These are phyloP conservation scores for Begonia fuchsioides DNA, from an alignment of 306 rosid species.

Conservation along the genomic window DNA sequence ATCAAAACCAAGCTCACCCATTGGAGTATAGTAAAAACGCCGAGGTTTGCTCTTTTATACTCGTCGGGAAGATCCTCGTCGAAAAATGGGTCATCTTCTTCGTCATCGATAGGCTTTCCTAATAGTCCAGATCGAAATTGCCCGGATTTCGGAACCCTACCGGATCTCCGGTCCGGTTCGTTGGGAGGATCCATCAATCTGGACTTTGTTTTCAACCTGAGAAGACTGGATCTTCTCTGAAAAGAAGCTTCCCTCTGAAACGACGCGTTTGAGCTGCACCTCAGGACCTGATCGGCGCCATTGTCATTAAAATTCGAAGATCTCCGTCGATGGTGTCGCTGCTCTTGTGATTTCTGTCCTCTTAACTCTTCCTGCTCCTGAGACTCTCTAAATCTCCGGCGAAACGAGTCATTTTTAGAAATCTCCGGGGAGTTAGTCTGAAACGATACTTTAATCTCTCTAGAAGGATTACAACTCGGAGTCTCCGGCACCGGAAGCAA, in stretches of 20 bases:
- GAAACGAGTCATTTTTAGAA: constrained; percentile 13
- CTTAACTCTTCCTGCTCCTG: constrained; percentile 3
- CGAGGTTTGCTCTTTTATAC: constrained; percentile 22
- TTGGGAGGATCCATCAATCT: constrained; percentile 40
- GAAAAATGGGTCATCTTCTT: constrained; percentile 58
- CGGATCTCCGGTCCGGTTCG: constrained; percentile 24
- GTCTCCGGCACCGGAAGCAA: constrained; percentile 44
- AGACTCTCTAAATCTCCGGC: constrained; percentile 36
- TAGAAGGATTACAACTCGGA: constrained; percentile 18
- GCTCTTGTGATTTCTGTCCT: constrained; percentile 16
- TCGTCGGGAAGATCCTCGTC: constrained; percentile 62
- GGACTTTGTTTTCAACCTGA: constrained; percentile 36
- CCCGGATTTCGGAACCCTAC: constrained; percentile 31
- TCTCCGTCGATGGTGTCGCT: constrained; percentile 8
- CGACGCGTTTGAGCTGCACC: constrained; percentile 35
- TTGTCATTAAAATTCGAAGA: constrained; percentile 5
- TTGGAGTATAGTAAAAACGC: constrained; percentile 32
- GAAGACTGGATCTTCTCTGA: constrained; percentile 18
- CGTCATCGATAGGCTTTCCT: constrained; percentile 31
- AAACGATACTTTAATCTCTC: constrained; percentile 48
- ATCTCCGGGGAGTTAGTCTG: constrained; percentile 22
- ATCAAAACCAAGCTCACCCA: constrained; percentile 61
- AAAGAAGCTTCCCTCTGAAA: constrained; percentile 30
- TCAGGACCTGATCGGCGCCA: constrained; percentile 18
- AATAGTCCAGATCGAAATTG: constrained; percentile 40